These are phyloP conservation scores for Hypoxylon sp. DNA, from an alignment of 2,329 filamentous ascomycete genomes.

Conservation along the genomic window DNA sequence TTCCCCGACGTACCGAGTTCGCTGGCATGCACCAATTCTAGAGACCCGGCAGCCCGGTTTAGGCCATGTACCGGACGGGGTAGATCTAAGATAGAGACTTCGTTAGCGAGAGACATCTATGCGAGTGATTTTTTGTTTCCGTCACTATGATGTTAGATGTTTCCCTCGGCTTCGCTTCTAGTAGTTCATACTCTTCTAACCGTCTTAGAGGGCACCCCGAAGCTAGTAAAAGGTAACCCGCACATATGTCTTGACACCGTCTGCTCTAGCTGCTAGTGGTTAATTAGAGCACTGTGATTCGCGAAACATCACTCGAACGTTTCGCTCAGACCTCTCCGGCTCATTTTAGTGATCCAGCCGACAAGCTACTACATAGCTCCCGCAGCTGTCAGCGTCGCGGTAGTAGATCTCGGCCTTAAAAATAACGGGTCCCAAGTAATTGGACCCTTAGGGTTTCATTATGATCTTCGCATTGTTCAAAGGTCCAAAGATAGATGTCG, in stretches of 20 bases:
- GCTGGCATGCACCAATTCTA: slow-evolving; percentile 24
- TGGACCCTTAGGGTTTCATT: slow-evolving; percentile 30
- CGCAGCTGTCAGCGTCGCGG: slow-evolving; percentile 6
- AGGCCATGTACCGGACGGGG: slow-evolving; percentile 25
- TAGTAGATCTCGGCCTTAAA: slow-evolving; percentile 14
- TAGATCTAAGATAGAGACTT: slow-evolving; percentile 28
- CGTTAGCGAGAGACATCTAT: not conserved
- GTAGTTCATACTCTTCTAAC: slow-evolving; percentile 1
- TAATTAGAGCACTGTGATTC: slow-evolving; percentile 2
- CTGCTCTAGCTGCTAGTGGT: not conserved
- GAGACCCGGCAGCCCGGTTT: slow-evolving; percentile 10
- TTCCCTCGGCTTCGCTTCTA: slow-evolving; percentile 1
- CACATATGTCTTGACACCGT: not conserved
- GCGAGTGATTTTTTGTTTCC: not conserved
- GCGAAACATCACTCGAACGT: not conserved
- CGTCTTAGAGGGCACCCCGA: slow-evolving; percentile 11
- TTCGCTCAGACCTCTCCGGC: not conserved
- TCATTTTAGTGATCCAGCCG: not conserved
- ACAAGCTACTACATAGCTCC: slow-evolving; percentile 18
- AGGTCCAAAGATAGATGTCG: not conserved
- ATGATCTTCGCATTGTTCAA: slow-evolving; percentile 10
- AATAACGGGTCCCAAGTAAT: slow-evolving; percentile 4
- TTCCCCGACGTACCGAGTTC: slow-evolving; percentile 26
- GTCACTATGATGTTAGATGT: slow-evolving; percentile 5
- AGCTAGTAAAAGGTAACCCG: slow-evolving; percentile 2